phyloP scores from a whole-genome alignment of 2,329 filamentous ascomycete species.

The Teratosphaeria nubilosa region DNA sequence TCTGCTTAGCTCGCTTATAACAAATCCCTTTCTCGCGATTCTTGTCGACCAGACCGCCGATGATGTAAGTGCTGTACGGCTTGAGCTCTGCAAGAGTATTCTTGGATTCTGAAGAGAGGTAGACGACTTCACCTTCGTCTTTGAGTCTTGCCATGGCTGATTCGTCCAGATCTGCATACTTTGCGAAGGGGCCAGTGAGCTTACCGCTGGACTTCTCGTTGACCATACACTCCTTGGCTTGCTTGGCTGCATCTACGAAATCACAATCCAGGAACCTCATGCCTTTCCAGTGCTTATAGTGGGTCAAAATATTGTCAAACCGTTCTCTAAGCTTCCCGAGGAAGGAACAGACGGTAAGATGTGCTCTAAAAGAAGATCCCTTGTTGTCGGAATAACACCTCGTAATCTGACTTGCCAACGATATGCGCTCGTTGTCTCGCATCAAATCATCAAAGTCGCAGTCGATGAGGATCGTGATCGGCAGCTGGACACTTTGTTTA shows the following conservation, averaged over 20 bases:
- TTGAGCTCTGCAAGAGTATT: slow-evolving; percentile 73
- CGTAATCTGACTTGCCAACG: slow-evolving; percentile 73
- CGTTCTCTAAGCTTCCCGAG: slow-evolving; percentile 62
- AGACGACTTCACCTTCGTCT: slow-evolving; percentile 60
- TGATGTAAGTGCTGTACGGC: slow-evolving; percentile 81
- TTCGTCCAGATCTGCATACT: slow-evolving; percentile 13
- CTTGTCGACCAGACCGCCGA: slow-evolving; percentile 90
- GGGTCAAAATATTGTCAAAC: slow-evolving; percentile 64
- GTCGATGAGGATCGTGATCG: slow-evolving; percentile 75
- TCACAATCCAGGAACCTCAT: slow-evolving; percentile 64
- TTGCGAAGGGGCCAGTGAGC: slow-evolving; percentile 15
- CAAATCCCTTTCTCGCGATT: slow-evolving; percentile 94
- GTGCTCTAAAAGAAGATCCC: slow-evolving; percentile 54
- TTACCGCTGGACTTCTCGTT: slow-evolving; percentile 28
- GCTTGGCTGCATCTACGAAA: slow-evolving; percentile 58
- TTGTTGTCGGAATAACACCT: slow-evolving; percentile 83
- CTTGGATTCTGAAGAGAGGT: slow-evolving; percentile 85
- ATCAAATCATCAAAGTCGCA: slow-evolving; percentile 89
- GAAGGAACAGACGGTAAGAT: slow-evolving; percentile 71
- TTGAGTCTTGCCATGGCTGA: slow-evolving; percentile 12
- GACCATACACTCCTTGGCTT: slow-evolving; percentile 60
- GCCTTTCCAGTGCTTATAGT: slow-evolving; percentile 71
- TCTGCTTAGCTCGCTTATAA: slow-evolving; percentile 66
- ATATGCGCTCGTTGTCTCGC: slow-evolving; percentile 75
- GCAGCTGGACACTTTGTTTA: slow-evolving; percentile 46